Conservation (phyloP, 495 filamentous ascomycete genomes). For the Aspergillus diversus region DNA sequence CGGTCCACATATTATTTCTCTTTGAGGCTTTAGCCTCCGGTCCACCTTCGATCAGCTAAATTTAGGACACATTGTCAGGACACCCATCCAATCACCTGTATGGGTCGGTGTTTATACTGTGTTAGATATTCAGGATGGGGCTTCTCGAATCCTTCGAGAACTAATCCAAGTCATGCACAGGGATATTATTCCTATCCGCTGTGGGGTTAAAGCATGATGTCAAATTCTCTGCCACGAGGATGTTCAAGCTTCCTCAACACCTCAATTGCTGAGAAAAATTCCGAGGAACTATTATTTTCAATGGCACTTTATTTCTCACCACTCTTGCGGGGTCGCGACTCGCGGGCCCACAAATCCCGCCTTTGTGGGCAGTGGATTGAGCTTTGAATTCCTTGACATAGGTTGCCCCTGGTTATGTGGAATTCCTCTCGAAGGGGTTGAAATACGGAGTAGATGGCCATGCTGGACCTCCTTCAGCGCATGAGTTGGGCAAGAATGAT, state of each 20-base stretch:
- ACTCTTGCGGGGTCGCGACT: no score
- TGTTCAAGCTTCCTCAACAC: not conserved
- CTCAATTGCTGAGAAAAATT: not conserved
- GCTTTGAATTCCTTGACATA: no score
- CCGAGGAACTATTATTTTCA: not conserved
- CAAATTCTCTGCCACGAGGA: not conserved
- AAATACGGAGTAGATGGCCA: no score
- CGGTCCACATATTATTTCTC: conserved; percentile 1
- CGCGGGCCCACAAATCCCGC: no score
- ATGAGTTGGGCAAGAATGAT: no score
- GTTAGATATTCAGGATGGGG: conserved; percentile 8
- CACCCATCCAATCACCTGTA: conserved; percentile 10
- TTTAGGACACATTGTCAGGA: conserved; percentile 20
- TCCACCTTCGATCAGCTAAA: conserved; percentile 25
- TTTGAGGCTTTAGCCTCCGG: not conserved
- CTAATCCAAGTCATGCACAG: conserved; percentile 9
- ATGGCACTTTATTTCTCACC: no score
- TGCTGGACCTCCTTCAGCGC: no score
- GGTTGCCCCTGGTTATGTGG: no score
- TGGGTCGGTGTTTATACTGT: not conserved
- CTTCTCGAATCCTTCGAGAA: conserved; percentile 36
- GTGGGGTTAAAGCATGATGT: conserved; percentile 2
- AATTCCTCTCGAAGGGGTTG: no score
- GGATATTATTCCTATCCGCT: not conserved
- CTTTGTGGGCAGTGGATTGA: no score